Conservation (phyloP, 2,329 filamentous ascomycete genomes). For the Fusarium gaditjirri region DNA sequence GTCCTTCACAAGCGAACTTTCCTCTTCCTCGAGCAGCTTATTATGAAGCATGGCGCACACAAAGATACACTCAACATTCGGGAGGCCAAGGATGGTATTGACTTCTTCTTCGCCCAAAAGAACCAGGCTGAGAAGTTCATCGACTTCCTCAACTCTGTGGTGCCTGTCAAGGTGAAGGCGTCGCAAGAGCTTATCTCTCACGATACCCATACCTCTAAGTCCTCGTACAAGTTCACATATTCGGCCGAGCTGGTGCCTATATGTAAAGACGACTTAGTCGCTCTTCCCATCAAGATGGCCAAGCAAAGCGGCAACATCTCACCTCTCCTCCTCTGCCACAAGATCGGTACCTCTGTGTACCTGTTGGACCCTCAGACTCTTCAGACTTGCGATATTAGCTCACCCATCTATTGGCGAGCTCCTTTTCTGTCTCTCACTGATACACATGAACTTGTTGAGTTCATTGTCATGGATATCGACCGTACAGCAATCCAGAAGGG, state of each 20-base stretch:
- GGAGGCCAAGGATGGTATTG: slow-evolving; percentile 93
- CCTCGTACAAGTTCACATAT: slow-evolving; percentile 94
- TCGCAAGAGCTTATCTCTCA: slow-evolving; percentile 87
- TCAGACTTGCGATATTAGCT: slow-evolving; percentile 86
- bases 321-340: slow-evolving; percentile 85
- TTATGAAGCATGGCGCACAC: slow-evolving; percentile 92
- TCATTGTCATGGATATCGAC: slow-evolving; percentile 95
- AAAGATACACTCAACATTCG: slow-evolving; percentile 98
- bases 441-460: slow-evolving; percentile 86
- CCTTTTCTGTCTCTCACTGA: slow-evolving; percentile 89
- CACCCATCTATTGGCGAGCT: slow-evolving; percentile 87
- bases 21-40: slow-evolving; percentile 85
- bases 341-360: slow-evolving; percentile 89
- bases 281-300: slow-evolving; percentile 87
- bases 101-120: slow-evolving; percentile 91
- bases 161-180: slow-evolving; percentile 82
- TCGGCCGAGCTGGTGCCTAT: slow-evolving; percentile 91
- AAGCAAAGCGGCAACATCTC: slow-evolving; percentile 89
- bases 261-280: slow-evolving; percentile 97
- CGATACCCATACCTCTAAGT: slow-evolving; percentile 89
- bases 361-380: slow-evolving; percentile 91
- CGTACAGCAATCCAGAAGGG: slow-evolving; percentile 79
- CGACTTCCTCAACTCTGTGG: slow-evolving; percentile 87
- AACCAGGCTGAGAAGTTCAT: slow-evolving; percentile 94
- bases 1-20: slow-evolving; percentile 90